Conservation (phyloP, 208 protist genomes). For the Leishmania tarentolae region DNA sequence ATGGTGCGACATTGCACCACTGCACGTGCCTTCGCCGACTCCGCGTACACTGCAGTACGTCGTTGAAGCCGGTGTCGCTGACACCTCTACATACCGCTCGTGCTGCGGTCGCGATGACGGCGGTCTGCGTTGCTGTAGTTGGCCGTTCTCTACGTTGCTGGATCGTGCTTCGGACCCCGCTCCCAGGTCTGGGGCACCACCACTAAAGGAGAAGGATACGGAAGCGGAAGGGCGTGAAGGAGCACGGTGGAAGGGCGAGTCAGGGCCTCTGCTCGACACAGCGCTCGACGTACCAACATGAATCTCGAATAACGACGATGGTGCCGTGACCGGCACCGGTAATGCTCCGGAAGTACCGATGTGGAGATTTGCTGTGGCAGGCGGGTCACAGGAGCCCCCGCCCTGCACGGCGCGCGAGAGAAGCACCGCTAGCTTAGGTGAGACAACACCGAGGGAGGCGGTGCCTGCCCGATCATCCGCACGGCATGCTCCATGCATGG, state of each 20-base stretch:
- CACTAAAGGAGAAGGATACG: background rate
- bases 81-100: background rate
- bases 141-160: background rate
- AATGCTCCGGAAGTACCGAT: background rate
- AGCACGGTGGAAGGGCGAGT: background rate
- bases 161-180: background rate
- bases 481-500: background rate
- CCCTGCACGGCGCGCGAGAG: slow-evolving; percentile 20
- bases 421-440: slow-evolving; percentile 19
- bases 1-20: background rate
- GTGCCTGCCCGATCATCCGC: background rate
- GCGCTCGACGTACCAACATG: slow-evolving; percentile 9
- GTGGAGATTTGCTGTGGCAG: background rate
- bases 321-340: background rate
- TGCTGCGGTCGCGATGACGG: background rate
- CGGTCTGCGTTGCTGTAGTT: background rate
- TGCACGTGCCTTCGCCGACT: background rate
- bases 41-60: background rate
- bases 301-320: slow-evolving; percentile 18
- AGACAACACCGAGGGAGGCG: background rate
- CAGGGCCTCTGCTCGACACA: background rate
- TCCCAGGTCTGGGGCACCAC: background rate
- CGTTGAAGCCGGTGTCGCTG: background rate
- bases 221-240: background rate
- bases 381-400: background rate